A percentile compares a stretch with the other conserved stretches of the same genome.
Evolutionary conservation across 2,329 filamentous ascomycete species (phyloP).

Genomic region (Diaporthe amygdali): DNA sequence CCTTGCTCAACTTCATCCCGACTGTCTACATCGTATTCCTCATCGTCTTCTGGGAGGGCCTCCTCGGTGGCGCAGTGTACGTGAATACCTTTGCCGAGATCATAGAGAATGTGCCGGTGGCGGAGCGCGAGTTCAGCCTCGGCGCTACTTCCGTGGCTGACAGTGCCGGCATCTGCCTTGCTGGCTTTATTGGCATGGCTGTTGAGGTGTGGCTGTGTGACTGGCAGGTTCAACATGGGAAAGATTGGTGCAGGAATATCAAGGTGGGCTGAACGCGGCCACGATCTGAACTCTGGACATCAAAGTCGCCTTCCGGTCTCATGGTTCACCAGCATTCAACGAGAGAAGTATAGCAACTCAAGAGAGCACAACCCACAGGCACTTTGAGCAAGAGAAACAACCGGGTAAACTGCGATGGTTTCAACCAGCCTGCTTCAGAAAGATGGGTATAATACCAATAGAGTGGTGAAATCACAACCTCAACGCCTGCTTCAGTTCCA

Average conservation of each 20-base stretch:
- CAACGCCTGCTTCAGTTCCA: background rate
- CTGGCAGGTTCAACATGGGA: slow-evolving; percentile 83
- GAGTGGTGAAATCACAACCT: background rate
- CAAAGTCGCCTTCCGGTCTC: background rate
- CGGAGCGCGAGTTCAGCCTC: slow-evolving; percentile 89
- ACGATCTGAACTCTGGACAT: no score
- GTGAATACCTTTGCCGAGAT: slow-evolving; percentile 97
- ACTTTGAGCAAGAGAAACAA: background rate
- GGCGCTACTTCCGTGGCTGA: slow-evolving; percentile 92
- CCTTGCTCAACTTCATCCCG: slow-evolving; percentile 81
- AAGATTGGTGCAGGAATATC: slow-evolving; percentile 73
- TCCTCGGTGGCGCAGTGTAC: slow-evolving; percentile 90
- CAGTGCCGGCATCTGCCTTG: slow-evolving; percentile 87
- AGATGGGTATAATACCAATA: background rate
- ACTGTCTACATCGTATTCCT: slow-evolving; percentile 85
- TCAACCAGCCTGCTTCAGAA: background rate
- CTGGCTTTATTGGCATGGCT: slow-evolving; percentile 81
- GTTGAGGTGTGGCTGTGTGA: slow-evolving; percentile 82
- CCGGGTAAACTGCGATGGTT: no score
- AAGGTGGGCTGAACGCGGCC: slow-evolving; percentile 38
- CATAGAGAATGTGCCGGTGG: slow-evolving; percentile 76
- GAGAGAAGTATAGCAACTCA: background rate
- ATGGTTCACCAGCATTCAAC: background rate
- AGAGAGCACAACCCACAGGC: background rate
- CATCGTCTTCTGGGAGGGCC: slow-evolving; percentile 91